These are phyloP conservation scores for Discostella pseudostelligera DNA, from an alignment of 108 stramenopile species.

Conservation along the genomic window DNA sequence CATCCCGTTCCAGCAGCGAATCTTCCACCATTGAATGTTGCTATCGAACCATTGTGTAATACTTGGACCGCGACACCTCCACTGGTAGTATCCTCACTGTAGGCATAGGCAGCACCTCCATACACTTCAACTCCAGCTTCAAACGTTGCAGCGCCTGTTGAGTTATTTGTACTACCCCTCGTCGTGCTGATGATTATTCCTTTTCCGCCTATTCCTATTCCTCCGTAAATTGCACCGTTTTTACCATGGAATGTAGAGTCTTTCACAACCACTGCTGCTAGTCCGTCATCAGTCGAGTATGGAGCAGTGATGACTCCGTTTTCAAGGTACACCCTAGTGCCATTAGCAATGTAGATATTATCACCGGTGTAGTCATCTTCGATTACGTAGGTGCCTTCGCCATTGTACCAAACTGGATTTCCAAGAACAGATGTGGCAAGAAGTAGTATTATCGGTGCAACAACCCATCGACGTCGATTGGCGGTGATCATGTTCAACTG, in stretches of 20 bases:
- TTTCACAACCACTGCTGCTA: slow-evolving; percentile 21
- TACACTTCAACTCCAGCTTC: slow-evolving; percentile 19
- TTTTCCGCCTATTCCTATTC: slow-evolving; percentile 9
- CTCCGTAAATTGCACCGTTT: slow-evolving; percentile 10
- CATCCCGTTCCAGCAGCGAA: slow-evolving; percentile 25
- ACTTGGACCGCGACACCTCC: slow-evolving; percentile 31
- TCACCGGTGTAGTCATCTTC: not conserved
- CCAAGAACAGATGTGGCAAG: not conserved
- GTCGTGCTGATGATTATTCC: slow-evolving; percentile 20
- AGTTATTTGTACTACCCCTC: slow-evolving; percentile 5
- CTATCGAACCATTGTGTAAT: slow-evolving; percentile 23
- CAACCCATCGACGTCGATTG: not conserved
- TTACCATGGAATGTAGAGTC: slow-evolving; percentile 14
- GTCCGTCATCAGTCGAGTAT: slow-evolving; percentile 8
- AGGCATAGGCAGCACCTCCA: slow-evolving; percentile 30
- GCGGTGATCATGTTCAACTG: not conserved
- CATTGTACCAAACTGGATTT: slow-evolving; percentile 4
- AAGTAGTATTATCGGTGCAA: not conserved
- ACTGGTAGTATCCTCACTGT: slow-evolving; percentile 14
- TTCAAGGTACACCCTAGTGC: slow-evolving; percentile 12
- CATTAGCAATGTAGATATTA: slow-evolving; percentile 14
- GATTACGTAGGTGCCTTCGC: slow-evolving; percentile 7
- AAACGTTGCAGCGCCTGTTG: slow-evolving; percentile 10
- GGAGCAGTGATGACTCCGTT: slow-evolving; percentile 12
- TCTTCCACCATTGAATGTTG: slow-evolving; percentile 16